phyloP scores from a whole-genome alignment of 495 filamentous ascomycete genomes.

The Rostrohypoxylon terebratum region DNA sequence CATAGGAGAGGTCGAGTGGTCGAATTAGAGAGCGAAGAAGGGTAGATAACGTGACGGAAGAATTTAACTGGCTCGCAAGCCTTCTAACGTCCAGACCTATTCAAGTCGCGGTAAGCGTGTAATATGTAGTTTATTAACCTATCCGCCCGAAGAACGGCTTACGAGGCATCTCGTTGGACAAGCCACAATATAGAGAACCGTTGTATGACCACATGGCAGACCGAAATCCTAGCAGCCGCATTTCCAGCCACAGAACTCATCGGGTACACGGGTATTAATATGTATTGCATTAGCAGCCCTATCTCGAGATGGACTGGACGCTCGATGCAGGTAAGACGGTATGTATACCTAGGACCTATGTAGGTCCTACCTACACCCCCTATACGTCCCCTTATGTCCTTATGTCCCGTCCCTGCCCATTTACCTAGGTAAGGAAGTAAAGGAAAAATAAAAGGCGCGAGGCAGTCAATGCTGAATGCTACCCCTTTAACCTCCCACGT shows the following conservation, averaged over 20 bases:
- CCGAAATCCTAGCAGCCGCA: constrained; percentile 39
- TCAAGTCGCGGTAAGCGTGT: constrained; percentile 43
- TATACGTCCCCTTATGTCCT: neutral
- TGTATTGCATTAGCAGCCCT: constrained; percentile 40
- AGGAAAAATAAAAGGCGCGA: neutral
- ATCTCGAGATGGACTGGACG: constrained; percentile 15
- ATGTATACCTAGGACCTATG: neutral
- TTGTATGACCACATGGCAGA: constrained; percentile 48
- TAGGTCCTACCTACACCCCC: neutral
- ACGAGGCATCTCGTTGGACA: constrained; percentile 30
- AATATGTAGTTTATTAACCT: constrained; percentile 43
- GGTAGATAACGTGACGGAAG: constrained; percentile 31
- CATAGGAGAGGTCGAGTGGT: constrained; percentile 37
- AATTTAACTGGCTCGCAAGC: constrained; percentile 35
- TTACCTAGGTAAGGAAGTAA: neutral
- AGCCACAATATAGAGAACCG: constrained; percentile 48
- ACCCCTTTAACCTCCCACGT: constrained; percentile 19
- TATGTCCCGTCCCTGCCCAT: neutral
- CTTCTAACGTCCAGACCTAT: constrained; percentile 35
- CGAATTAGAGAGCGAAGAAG: constrained; percentile 33
- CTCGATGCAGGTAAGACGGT: constrained; percentile 10
- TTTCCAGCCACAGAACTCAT: constrained; percentile 36
- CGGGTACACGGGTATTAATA: constrained; percentile 25
- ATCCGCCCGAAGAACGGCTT: constrained; percentile 25
- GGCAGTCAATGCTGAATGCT: constrained; percentile 25